Evolutionary conservation across 805 yeast species (phyloP), one percentile per base, ranked within the genome.

Genomic region (Candida ovalis): DNA sequence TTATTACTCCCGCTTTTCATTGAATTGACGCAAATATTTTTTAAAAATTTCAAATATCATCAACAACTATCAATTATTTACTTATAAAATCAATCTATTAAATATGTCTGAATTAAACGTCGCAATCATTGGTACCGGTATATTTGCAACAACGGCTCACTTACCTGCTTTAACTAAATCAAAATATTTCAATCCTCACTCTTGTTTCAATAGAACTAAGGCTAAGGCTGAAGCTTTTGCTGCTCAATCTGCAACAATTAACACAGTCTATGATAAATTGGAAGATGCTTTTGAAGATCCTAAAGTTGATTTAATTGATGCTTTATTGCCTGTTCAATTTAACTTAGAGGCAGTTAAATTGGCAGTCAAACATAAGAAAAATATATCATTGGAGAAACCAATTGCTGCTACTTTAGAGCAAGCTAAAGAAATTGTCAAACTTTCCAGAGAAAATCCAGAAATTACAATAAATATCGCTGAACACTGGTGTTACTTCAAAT

Each of bases 351-450:
- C 82, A 2, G 84, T 90, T 30, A 74, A 81, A 59, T 74, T 77
- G 56, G 96, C 96, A 2, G 72, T 88, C 46, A 75, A 78, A 43
- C 77, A 86, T 57, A 80, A 81, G 44, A 92, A 91, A 70, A 94
- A 96, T 49, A 74, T 91, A 41, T 74, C 81, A 35, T 68, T 92
- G 60, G 98, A 92, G 66, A 92, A 92, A 70, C 98, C 98, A 54
- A 83, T 92, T 63, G 94, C 97, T 30, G 96, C 96, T 36, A 83
- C 78, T 51, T 66, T 92, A 59, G 78, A 73, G 10, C 96, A 89
- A 64, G 97, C 97, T 21, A 75, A 73, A 51, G 84, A 87, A 66
- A 80, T 92, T 48, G 96, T 91, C 37, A 66, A 80, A 51, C 61
- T 92, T 41, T 72, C 90, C 40, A 75, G 75, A 43, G 59, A 73